Percentiles rank a stretch among this genome's conserved stretches.
These are phyloP conservation scores for Chlorella vulgaris DNA, from an alignment of 139 green algal genomes.

Conservation along the genomic window DNA sequence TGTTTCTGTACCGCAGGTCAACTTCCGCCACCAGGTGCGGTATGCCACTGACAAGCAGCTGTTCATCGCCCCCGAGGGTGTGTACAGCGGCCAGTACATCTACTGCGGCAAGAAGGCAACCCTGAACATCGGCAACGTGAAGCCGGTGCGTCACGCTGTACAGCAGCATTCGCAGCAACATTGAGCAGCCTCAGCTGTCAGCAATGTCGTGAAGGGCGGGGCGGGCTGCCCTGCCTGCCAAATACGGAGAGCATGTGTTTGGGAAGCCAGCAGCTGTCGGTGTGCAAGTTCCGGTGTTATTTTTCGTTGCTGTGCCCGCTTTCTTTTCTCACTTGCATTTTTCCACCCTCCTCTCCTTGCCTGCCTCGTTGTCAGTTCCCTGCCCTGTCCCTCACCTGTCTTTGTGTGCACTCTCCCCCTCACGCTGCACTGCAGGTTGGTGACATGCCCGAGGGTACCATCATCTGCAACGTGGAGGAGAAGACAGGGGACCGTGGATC, in stretches of 20 bases:
- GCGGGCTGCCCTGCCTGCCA: too few species aligned
- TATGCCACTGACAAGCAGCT: slow-evolving; percentile 97
- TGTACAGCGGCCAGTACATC: slow-evolving; percentile 97
- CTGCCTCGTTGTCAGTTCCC: too few species aligned
- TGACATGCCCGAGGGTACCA: slow-evolving; percentile 98
- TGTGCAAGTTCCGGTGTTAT: too few species aligned
- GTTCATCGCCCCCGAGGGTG: slow-evolving; percentile 95
- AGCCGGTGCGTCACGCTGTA: slow-evolving; percentile 82
- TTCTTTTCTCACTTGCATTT: not conserved
- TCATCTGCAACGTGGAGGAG: slow-evolving; percentile 99
- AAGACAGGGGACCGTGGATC: slow-evolving; percentile 89
- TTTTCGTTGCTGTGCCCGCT: not conserved
- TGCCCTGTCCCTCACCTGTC: not conserved
- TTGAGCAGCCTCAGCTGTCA: too few species aligned
- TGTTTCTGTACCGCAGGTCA: too few species aligned
- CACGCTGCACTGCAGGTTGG: slow-evolving; percentile 34
- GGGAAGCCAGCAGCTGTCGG: too few species aligned
- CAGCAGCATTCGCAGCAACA: too few species aligned
- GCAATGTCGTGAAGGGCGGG: too few species aligned
- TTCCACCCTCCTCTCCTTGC: too few species aligned
- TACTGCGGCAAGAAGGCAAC: slow-evolving; percentile 97
- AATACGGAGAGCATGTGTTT: too few species aligned
- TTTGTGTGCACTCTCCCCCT: not conserved
- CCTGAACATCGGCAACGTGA: slow-evolving; percentile 96
- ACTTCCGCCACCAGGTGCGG: slow-evolving; percentile 92